These are phyloP conservation scores for Chaetomium olivaceum DNA, from an alignment of 2,329 filamentous ascomycete genomes.

Conservation along the genomic window DNA sequence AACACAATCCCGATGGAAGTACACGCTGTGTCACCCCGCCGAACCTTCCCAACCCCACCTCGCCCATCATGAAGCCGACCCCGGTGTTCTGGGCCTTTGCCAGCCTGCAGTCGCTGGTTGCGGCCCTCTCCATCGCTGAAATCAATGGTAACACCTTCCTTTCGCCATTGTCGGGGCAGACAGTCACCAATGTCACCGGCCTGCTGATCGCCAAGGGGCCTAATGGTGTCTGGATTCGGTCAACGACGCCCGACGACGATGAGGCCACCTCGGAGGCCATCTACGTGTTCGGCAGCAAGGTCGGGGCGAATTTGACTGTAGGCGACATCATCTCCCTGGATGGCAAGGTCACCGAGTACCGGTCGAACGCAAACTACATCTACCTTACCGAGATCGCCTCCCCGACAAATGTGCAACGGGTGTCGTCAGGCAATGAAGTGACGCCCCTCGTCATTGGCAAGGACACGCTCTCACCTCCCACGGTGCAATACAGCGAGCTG, in stretches of 20 bases:
- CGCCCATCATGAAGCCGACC: slow-evolving; percentile 27
- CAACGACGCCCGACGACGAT: slow-evolving; percentile 57
- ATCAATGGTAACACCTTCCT: slow-evolving; percentile 68
- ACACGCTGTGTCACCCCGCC: neutral
- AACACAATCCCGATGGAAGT: neutral
- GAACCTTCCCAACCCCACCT: neutral
- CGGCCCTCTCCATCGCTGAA: slow-evolving; percentile 54
- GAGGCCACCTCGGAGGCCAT: slow-evolving; percentile 62
- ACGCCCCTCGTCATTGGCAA: slow-evolving; percentile 61
- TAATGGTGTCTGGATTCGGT: slow-evolving; percentile 65
- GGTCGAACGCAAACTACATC: slow-evolving; percentile 57
- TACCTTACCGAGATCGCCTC: slow-evolving; percentile 64
- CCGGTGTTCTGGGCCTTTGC: slow-evolving; percentile 24
- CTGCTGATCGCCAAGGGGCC: slow-evolving; percentile 64
- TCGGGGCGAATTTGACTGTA: slow-evolving; percentile 54
- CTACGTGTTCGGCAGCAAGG: slow-evolving; percentile 61
- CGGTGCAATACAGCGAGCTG: slow-evolving; percentile 59
- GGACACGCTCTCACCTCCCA: slow-evolving; percentile 59
- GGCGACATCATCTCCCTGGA: slow-evolving; percentile 64
- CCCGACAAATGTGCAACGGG: slow-evolving; percentile 54
- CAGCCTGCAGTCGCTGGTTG: slow-evolving; percentile 30
- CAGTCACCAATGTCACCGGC: slow-evolving; percentile 60
- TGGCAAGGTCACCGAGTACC: slow-evolving; percentile 59
- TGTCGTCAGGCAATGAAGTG: slow-evolving; percentile 56
- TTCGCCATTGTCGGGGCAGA: slow-evolving; percentile 59